Percentiles rank a stretch among this genome's conserved stretches.
These are phyloP conservation scores for Calonectria henricotiae DNA, from an alignment of 2,329 filamentous ascomycete species.

Conservation along the genomic window DNA sequence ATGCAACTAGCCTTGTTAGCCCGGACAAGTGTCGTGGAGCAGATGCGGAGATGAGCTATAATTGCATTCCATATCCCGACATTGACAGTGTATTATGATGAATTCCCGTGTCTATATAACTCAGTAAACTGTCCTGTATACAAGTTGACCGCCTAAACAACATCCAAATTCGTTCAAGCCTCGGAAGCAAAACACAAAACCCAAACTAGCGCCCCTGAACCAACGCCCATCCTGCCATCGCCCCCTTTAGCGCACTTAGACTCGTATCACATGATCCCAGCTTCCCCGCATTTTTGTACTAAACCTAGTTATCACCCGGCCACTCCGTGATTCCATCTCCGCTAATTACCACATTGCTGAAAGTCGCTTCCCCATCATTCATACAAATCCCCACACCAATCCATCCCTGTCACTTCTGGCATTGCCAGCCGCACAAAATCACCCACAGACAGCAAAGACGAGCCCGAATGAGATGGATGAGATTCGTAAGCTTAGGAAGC, in stretches of 20 bases:
- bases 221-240: neutral
- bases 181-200: neutral
- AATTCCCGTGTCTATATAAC: no score
- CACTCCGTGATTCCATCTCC: conserved; percentile 17
- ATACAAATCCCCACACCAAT: conserved; percentile 5
- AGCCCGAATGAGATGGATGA: conserved; percentile 32
- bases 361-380: neutral
- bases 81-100: no score
- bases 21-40: no score
- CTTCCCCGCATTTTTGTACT: conserved; percentile 14
- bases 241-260: neutral
- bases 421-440: neutral
- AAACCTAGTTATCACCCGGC: conserved; percentile 8
- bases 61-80: no score
- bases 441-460: neutral
- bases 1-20: no score
- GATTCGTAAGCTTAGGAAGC: conserved; percentile 52
- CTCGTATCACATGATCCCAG: conserved; percentile 10
- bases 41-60: no score
- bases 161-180: no score
- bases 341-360: conserved; percentile 13
- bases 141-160: no score
- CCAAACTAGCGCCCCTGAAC: neutral
- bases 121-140: no score
- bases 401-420: neutral